Evolutionary conservation across 1,139 yeast genomes (phyloP), one percentile per base, ranked within the genome.

Genomic region (Geotrichum phurueaensis): DNA sequence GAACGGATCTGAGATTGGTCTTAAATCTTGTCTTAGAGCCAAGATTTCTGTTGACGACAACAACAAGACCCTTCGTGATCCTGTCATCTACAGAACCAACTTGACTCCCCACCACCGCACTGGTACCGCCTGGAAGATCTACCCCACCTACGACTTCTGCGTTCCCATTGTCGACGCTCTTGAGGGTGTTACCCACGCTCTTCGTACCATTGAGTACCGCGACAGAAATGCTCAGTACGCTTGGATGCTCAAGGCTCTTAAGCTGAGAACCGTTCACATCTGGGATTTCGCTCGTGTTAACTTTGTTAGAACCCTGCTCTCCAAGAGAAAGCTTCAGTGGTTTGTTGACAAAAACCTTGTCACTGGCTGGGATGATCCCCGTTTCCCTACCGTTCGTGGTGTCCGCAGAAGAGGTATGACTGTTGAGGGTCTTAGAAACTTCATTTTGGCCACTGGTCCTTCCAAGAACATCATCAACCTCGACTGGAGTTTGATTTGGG

Each of bases 351-450:
- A 89, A 75, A 79, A 83, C 50, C 81, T 86, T 69, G 99, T 94
- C 63, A 71, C 82, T 47, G 91, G 90, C 78, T 94, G 99, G 99
- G 97, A 92, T 73, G 99, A 94, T 77, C 98, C 99, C 70, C 84
- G 99, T 76, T 94, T 94, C 91, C 99, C 99, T 68, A 94, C 99
- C 56, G 96, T 92, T 51, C 86, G 97, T 78, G 98, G 98, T 80
- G 97, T 92, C 60, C 89, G 97, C 81, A 86, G 98, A 82, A 88
- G 99, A 80, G 99, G 99, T 80, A 94, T 94, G 98, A 86, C 97
- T 53, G 95, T 94, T 65, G 97, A 94, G 78, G 98, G 97, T 67
- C 84, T 94, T 75, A 85, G 94, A 76, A 88, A 88, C 79, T 94
- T 92, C 71, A 89, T 94, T 68, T 81, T 94, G 66, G 83, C 96